A percentile compares a stretch with the other conserved stretches of the same genome.
Evolutionary conservation across 2,329 filamentous ascomycete species (phyloP).

Genomic region (Hymenoscyphus fructigenus): DNA sequence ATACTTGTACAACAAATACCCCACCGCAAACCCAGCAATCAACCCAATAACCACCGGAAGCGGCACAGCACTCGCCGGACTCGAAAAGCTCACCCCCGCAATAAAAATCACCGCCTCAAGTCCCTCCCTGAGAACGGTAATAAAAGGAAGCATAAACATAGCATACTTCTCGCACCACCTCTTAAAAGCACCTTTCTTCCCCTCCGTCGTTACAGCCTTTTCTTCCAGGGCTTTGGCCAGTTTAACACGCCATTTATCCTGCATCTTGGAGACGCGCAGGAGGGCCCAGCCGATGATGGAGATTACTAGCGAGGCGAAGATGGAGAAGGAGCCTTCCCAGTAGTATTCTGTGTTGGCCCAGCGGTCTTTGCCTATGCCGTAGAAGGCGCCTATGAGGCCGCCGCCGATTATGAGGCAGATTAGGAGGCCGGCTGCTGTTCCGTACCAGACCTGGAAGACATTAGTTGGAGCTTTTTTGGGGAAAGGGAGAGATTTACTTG

Average conservation of each 20-base stretch:
- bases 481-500: slow-evolving; percentile 43
- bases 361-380: slow-evolving; percentile 61
- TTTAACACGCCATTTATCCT: slow-evolving; percentile 86
- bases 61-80: slow-evolving; percentile 74
- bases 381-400: slow-evolving; percentile 64
- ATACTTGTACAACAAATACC: slow-evolving; percentile 77
- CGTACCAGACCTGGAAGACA: slow-evolving; percentile 54
- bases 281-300: slow-evolving; percentile 77
- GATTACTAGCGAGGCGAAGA: slow-evolving; percentile 78
- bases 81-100: slow-evolving; percentile 75
- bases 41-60: slow-evolving; percentile 74
- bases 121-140: slow-evolving; percentile 84
- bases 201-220: slow-evolving; percentile 41
- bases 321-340: slow-evolving; percentile 77
- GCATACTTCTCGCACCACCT: slow-evolving; percentile 72
- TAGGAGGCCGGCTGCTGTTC: slow-evolving; percentile 50
- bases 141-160: slow-evolving; percentile 83
- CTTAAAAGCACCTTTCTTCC: slow-evolving; percentile 52
- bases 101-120: slow-evolving; percentile 86
- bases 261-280: slow-evolving; percentile 77
- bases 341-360: slow-evolving; percentile 71
- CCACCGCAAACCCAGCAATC: slow-evolving; percentile 62
- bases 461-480: neutral
- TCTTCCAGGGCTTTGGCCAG: slow-evolving; percentile 67
- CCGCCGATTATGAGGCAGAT: slow-evolving; percentile 59